Conservation (phyloP, 2,329 filamentous ascomycete species). For the Fusarium sp. region DNA sequence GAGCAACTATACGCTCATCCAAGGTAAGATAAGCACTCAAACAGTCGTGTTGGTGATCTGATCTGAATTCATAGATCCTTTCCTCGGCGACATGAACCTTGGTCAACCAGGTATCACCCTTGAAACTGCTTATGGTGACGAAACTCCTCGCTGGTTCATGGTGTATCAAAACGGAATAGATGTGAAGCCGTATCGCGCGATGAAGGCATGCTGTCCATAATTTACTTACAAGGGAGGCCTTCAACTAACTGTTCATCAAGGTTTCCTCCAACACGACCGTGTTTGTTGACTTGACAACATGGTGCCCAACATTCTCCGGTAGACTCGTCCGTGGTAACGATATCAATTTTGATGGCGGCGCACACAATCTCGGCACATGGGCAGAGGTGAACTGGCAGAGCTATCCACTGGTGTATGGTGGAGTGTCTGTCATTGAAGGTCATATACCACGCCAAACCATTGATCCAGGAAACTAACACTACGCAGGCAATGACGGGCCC, state of each 20-base stretch:
- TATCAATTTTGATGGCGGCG: constrained; percentile 17
- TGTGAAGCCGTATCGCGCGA: constrained; percentile 33
- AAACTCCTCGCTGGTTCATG: constrained; percentile 28
- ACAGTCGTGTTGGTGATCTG: not conserved
- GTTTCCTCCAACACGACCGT: constrained; percentile 26
- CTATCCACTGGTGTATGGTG: constrained; percentile 26
- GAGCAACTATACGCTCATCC: constrained; percentile 19
- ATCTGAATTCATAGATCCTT: constrained; percentile 11
- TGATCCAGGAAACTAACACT: not conserved
- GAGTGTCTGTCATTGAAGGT: constrained; percentile 36
- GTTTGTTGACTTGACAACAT: constrained; percentile 22
- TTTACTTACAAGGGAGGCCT: fast-evolving
- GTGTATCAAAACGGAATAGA: constrained; percentile 34
- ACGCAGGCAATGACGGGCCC: constrained; percentile 28
- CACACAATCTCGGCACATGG: constrained; percentile 36
- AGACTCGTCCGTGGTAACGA: constrained; percentile 29
- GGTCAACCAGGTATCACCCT: constrained; percentile 28
- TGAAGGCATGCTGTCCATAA: constrained; percentile 2
- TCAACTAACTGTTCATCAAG: not conserved
- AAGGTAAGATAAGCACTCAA: not conserved
- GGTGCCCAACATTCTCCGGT: constrained; percentile 22
- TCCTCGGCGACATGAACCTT: constrained; percentile 23
- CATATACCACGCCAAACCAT: no score
- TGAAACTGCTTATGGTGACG: constrained; percentile 3
- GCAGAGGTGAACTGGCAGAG: constrained; percentile 25